Evolutionary conservation across 2,329 filamentous ascomycete genomes (phyloP).

Genomic region (Aspergillus costaricaensis): DNA sequence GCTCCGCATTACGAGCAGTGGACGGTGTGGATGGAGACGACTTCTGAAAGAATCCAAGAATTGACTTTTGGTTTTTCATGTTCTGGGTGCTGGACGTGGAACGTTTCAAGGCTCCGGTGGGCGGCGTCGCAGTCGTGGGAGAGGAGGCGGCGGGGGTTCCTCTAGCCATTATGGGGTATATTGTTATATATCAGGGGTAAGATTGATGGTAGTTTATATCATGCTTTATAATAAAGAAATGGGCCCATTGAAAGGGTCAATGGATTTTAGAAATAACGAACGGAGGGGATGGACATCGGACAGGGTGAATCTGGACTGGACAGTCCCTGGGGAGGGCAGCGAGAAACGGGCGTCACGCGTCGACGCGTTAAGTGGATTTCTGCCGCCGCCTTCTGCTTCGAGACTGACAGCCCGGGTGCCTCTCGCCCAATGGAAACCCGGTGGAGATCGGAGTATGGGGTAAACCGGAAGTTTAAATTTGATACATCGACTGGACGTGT

Average conservation of each 20-base stretch:
- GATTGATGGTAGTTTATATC: background rate
- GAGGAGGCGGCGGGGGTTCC: constrained; percentile 38
- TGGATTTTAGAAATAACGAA: background rate
- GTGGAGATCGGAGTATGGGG: too few species aligned
- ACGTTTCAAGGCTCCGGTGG: constrained; percentile 41
- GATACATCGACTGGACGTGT: too few species aligned
- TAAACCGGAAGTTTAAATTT: too few species aligned
- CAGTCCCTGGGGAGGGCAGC: background rate
- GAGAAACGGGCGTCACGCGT: background rate
- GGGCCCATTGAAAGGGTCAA: background rate
- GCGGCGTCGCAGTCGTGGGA: constrained; percentile 38
- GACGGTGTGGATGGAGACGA: constrained; percentile 51
- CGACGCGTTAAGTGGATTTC: constrained; percentile 40
- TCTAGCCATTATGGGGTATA: constrained; percentile 39
- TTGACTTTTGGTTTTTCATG: constrained; percentile 67
- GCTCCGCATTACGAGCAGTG: constrained; percentile 31
- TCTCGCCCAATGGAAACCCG: too few species aligned
- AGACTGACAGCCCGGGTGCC: background rate
- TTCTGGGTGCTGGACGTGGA: constrained; percentile 45
- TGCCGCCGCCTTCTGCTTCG: constrained; percentile 9
- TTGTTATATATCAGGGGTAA: background rate
- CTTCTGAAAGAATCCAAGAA: constrained; percentile 77
- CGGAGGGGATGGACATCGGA: background rate
- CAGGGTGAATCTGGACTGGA: background rate
- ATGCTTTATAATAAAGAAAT: background rate